Evolutionary conservation across 306 rosid genomes (phyloP), one percentile per base, ranked within the genome.

Genomic region (Parietaria judaica): DNA sequence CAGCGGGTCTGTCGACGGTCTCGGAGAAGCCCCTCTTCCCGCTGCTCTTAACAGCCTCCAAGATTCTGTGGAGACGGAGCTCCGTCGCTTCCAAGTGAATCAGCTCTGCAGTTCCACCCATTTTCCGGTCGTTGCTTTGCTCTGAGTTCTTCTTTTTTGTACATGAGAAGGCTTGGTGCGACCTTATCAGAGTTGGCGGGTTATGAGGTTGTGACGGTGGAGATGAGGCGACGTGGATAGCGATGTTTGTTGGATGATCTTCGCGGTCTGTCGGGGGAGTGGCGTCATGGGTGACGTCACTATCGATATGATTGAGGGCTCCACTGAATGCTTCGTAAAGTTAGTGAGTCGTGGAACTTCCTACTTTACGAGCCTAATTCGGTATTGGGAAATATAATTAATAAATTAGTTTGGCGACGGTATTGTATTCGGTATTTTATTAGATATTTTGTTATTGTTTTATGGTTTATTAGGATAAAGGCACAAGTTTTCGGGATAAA

Each of bases 81-180:
- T 88, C 96, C 5, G 96, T 88, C 51, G 82, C 96, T 56, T 88
- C 96, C 1, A 88, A 88, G 11, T 85, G 80, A 6, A 84, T 88
- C 83, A 77, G 16, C 56, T 78, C 64, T 79, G 78, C 35, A 66
- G 59, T 69, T 3, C 60, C 41, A 60, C 66, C 75, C 9, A 38
- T 54, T 3, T 55, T 14, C 34, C 43, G 23, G 36, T 14, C 44
- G 11, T 3, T 56, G 41, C 67, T 63, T 36, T 5, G 8, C 9
- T 2, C 11, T 13, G 37, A 12, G 3, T 8, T 23, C 38, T 55
- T 36, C 37, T 23, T 57, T 43, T 39, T 23, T 14, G 16, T 37
- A 3, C 31, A 3, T 7, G 0, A 65, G 31, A 6, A 62, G 15
- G 8, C 14, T 34, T 58, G 64, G 63, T 58, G 69, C 2, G 15